Conservation (phyloP, 768 basidiomycete species). For the Lactifluus echinatus region DNA sequence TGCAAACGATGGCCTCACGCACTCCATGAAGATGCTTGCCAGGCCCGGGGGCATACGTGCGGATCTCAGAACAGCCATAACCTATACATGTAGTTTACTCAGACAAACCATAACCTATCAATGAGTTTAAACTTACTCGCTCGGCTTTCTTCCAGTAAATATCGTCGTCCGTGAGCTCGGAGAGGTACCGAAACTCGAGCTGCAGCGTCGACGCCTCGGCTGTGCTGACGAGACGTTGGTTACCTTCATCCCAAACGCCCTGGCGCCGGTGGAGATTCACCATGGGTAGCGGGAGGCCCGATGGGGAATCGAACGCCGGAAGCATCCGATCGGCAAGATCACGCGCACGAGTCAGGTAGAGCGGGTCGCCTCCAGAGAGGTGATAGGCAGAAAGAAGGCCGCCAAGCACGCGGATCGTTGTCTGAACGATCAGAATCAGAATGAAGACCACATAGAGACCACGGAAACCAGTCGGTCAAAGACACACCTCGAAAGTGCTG, state of each 20-base stretch:
- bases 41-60: constrained; percentile 62
- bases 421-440: constrained; percentile 40
- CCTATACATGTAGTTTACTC: constrained; percentile 27
- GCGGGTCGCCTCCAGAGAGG: constrained; percentile 53
- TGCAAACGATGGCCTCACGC: constrained; percentile 1
- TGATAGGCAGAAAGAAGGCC: constrained; percentile 84
- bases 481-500: constrained; percentile 83
- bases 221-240: constrained; percentile 57
- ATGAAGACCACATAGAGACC: background rate
- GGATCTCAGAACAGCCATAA: constrained; percentile 61
- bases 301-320: constrained; percentile 71
- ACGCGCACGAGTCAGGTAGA: constrained; percentile 68
- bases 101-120: background rate
- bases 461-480: background rate
- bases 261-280: constrained; percentile 59
- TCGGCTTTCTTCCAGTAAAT: constrained; percentile 78
- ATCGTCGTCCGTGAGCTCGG: constrained; percentile 64
- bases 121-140: constrained; percentile 35
- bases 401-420: constrained; percentile 86
- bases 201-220: constrained; percentile 88
- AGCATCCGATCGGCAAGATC: constrained; percentile 86
- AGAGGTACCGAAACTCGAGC: constrained; percentile 87
- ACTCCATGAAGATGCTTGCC: constrained; percentile 83
- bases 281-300: constrained; percentile 72
- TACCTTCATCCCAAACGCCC: constrained; percentile 54